These are phyloP conservation scores for Cladosporium sp. DNA, from an alignment of 2,329 filamentous ascomycete genomes.

Conservation along the genomic window DNA sequence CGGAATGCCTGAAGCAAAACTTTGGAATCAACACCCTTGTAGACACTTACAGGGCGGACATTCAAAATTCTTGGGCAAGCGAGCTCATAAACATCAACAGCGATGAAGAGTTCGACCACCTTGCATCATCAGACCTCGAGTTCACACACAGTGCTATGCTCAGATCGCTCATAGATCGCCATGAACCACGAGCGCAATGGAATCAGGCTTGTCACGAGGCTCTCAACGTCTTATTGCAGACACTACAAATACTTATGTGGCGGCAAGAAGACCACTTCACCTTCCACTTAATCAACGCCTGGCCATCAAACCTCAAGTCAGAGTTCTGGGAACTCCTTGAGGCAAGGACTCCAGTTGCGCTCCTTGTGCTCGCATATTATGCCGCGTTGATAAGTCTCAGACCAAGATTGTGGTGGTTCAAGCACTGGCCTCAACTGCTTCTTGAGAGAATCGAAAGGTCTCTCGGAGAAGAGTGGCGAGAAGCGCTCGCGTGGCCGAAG, in stretches of 20 bases:
- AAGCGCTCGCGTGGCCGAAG: constrained; percentile 1
- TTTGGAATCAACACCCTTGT: constrained; percentile 5
- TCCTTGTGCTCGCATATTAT: background rate
- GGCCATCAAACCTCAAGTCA: background rate
- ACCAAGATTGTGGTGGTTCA: constrained; percentile 1
- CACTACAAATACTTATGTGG: constrained; percentile 9
- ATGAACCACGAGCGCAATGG: background rate
- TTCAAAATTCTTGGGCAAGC: background rate
- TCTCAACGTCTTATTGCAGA: background rate
- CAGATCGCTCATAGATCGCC: background rate
- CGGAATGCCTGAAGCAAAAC: constrained; percentile 4
- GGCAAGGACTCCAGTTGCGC: background rate
- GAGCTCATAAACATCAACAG: constrained; percentile 9
- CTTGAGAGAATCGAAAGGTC: background rate
- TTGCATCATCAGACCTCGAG: background rate
- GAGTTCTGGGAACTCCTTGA: background rate
- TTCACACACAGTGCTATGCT: background rate
- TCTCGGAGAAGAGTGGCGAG: background rate
- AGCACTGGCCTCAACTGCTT: background rate
- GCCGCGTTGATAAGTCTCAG: background rate
- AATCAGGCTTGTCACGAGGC: constrained; percentile 6
- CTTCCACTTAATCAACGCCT: constrained; percentile 3
- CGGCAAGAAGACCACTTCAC: constrained; percentile 5
- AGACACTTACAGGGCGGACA: background rate
- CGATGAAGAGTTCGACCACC: background rate